These are phyloP conservation scores for Colletotrichum cuscutae DNA, from an alignment of 2,329 filamentous ascomycete genomes.

Conservation along the genomic window DNA sequence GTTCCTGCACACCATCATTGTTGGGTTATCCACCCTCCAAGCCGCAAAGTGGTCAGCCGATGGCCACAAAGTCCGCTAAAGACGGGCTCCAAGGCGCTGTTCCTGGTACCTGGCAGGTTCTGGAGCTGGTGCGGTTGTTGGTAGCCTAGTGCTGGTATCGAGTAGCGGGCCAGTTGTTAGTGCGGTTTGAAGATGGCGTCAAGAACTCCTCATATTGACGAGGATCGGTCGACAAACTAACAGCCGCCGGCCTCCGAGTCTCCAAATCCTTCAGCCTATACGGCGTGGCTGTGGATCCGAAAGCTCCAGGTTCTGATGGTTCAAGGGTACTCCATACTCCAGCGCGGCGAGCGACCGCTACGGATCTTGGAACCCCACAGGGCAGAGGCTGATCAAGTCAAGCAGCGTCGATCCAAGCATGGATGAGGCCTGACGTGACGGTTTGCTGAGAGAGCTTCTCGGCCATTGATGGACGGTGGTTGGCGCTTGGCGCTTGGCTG, in stretches of 20 bases:
- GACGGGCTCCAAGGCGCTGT: neutral
- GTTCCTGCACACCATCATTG: conserved; percentile 17
- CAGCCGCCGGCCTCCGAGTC: neutral
- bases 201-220: neutral
- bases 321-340: too few relatives aligned
- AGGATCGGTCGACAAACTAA: neutral
- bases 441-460: neutral
- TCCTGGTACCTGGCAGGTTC: conserved; percentile 21
- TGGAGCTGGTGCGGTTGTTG: neutral
- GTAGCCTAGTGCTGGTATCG: neutral
- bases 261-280: neutral
- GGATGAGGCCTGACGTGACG: conserved; percentile 12
- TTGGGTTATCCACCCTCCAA: conserved; percentile 1
- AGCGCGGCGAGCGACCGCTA: neutral
- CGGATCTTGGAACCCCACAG: neutral
- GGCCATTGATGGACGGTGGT: too few relatives aligned
- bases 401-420: conserved; percentile 25
- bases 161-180: neutral
- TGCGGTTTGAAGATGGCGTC: neutral
- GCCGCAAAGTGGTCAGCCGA: conserved; percentile 29
- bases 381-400: neutral
- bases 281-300: conserved; percentile 14
- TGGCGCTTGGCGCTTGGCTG: too few relatives aligned
- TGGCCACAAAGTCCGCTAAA: conserved; percentile 10
- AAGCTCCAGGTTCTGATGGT: too few relatives aligned